These are phyloP conservation scores for Termitomyces sp. DNA, from an alignment of 768 basidiomycete species.

Conservation along the genomic window DNA sequence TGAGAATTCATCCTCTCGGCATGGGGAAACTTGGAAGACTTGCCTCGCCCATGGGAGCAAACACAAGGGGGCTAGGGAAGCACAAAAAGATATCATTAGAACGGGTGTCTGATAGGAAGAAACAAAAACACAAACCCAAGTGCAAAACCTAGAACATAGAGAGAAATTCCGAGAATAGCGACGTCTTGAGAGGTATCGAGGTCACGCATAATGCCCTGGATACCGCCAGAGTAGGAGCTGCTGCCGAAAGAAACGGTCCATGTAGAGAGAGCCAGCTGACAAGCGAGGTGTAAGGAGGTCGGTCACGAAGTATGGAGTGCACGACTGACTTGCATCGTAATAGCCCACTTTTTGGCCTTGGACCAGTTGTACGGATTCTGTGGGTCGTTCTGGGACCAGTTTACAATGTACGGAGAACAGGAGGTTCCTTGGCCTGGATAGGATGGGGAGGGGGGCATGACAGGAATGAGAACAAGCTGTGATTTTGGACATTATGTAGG, in stretches of 20 bases:
- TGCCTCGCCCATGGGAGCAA: constrained; percentile 57
- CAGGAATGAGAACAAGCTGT: no score
- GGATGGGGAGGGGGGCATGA: no score
- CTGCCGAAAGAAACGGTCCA: constrained; percentile 59
- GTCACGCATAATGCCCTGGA: constrained; percentile 38
- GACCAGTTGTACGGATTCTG: constrained; percentile 59
- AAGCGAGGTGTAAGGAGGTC: constrained; percentile 6
- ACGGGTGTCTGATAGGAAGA: neutral
- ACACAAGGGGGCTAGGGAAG: constrained; percentile 43
- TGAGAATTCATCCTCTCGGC: constrained; percentile 7
- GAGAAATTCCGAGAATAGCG: constrained; percentile 55
- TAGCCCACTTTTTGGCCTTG: constrained; percentile 43
- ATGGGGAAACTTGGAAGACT: constrained; percentile 14
- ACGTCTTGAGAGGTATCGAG: constrained; percentile 47
- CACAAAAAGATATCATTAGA: neutral
- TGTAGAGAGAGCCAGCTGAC: constrained; percentile 46
- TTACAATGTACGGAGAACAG: constrained; percentile 49
- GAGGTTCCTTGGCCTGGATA: constrained; percentile 43
- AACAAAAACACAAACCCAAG: constrained; percentile 37
- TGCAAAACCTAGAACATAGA: constrained; percentile 63
- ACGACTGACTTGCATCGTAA: constrained; percentile 44
- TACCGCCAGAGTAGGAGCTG: constrained; percentile 52
- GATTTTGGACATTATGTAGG: no score
- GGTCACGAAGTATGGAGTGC: neutral
- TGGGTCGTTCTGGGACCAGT: constrained; percentile 47